Conservation (phyloP, 2,329 filamentous ascomycete genomes). For the Hypoxylon sp. region DNA sequence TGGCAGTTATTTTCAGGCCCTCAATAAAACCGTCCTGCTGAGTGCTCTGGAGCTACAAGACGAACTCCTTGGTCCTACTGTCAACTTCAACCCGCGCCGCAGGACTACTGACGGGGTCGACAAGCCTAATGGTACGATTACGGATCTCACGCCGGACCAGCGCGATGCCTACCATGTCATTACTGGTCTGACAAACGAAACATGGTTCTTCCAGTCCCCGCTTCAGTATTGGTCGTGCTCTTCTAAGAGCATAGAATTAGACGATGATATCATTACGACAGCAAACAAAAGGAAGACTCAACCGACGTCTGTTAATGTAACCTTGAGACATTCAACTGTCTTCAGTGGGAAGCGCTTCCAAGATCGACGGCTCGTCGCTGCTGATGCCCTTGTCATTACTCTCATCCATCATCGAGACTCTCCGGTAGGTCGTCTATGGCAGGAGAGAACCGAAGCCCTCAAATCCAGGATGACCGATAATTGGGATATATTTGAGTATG, state of each 20-base stretch:
- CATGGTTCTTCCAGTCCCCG: constrained; percentile 87
- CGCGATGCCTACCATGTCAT: constrained; percentile 71
- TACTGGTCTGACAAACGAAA: constrained; percentile 72
- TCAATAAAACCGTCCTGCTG: constrained; percentile 75
- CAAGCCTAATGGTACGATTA: constrained; percentile 52
- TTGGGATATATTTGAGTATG: constrained; percentile 75
- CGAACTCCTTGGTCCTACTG: constrained; percentile 73
- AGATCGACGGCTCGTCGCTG: constrained; percentile 75
- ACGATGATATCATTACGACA: constrained; percentile 75
- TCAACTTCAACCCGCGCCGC: constrained; percentile 66
- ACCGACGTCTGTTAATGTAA: constrained; percentile 79
- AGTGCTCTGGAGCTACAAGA: constrained; percentile 79
- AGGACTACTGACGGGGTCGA: constrained; percentile 52
- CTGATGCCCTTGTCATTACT: constrained; percentile 84
- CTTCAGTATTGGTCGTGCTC: constrained; percentile 85
- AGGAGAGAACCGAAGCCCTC: constrained; percentile 69
- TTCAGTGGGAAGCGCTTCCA: constrained; percentile 86
- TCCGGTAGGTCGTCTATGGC: constrained; percentile 75
- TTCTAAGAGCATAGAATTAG: constrained; percentile 68
- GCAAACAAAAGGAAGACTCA: constrained; percentile 76
- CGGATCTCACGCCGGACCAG: constrained; percentile 60
- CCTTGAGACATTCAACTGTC: constrained; percentile 82
- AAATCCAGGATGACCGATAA: constrained; percentile 64
- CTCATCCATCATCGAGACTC: constrained; percentile 78
- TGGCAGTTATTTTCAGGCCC: constrained; percentile 83